Percentiles rank a stretch among this genome's conserved stretches.
Conservation (phyloP, 495 filamentous ascomycete species). For the Penicillium riverlandense region DNA sequence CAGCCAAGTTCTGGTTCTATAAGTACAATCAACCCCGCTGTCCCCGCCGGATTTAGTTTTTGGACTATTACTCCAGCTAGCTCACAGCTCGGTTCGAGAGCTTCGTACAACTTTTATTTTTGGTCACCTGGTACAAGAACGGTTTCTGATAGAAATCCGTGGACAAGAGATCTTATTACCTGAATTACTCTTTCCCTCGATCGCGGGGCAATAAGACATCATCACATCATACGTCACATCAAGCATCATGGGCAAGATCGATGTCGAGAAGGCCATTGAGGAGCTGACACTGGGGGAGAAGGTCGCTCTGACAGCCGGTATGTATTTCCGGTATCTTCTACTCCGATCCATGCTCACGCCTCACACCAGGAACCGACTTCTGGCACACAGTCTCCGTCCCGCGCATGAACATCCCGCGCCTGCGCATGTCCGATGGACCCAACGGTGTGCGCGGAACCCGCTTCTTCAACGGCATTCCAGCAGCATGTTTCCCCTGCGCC, state of each 20-base stretch:
- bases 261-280: constrained; percentile 55
- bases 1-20: neutral
- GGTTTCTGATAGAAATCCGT: no score
- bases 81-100: no score
- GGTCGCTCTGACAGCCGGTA: constrained; percentile 53
- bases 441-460: constrained; percentile 68
- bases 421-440: constrained; percentile 66
- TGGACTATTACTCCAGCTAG: no score
- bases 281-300: constrained; percentile 58
- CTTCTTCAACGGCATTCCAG: constrained; percentile 64
- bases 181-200: neutral
- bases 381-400: constrained; percentile 69
- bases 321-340: constrained; percentile 2
- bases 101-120: no score
- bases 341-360: neutral
- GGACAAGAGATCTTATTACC: neutral
- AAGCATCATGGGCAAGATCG: constrained; percentile 47
- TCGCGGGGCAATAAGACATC: neutral
- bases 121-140: no score
- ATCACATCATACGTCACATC: neutral
- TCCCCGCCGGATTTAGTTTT: no score
- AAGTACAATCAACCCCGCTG: neutral
- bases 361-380: constrained; percentile 55
- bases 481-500: constrained; percentile 63
- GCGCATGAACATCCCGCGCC: constrained; percentile 58